Percentiles rank a stretch among this genome's conserved stretches.
Evolutionary conservation across 306 rosid genomes (phyloP).

Genomic region (Luffa aegyptiaca): DNA sequence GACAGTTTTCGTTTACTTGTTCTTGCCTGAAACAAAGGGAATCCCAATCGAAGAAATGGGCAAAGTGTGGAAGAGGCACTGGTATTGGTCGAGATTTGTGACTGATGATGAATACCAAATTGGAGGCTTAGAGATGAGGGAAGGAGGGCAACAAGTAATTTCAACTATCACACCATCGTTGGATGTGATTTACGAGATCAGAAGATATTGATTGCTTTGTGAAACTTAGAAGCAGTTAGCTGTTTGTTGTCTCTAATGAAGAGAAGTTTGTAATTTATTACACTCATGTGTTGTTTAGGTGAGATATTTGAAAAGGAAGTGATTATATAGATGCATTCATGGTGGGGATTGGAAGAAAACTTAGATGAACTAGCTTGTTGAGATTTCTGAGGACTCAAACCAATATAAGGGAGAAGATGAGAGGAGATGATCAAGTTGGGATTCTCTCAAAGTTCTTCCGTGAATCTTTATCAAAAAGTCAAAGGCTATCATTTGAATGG

Average conservation of each 20-base stretch:
- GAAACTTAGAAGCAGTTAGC: neutral
- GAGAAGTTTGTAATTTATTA: neutral
- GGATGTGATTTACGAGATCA: neutral
- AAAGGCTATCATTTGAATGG: neutral
- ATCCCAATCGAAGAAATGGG: conserved; percentile 92
- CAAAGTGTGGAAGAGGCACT: conserved; percentile 60
- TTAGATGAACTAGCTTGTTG: too few species aligned
- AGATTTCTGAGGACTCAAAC: too few species aligned
- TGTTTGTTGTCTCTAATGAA: neutral
- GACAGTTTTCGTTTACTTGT: conserved; percentile 39
- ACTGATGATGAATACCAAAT: conserved; percentile 20
- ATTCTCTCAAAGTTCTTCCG: too few species aligned
- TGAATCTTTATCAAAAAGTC: too few species aligned
- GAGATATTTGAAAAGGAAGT: too few species aligned
- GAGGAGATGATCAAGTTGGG: too few species aligned
- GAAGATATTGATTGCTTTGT: neutral
- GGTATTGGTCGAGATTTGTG: conserved; percentile 66
- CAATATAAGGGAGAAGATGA: too few species aligned
- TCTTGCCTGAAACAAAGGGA: conserved; percentile 78
- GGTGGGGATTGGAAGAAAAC: too few species aligned
- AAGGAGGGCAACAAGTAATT: neutral
- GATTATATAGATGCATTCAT: neutral
- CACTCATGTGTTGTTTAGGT: neutral
- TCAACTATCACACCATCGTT: neutral
- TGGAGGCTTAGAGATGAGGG: neutral